Conservation (phyloP, 2,329 filamentous ascomycete genomes). For the Emmonsia crescens region DNA sequence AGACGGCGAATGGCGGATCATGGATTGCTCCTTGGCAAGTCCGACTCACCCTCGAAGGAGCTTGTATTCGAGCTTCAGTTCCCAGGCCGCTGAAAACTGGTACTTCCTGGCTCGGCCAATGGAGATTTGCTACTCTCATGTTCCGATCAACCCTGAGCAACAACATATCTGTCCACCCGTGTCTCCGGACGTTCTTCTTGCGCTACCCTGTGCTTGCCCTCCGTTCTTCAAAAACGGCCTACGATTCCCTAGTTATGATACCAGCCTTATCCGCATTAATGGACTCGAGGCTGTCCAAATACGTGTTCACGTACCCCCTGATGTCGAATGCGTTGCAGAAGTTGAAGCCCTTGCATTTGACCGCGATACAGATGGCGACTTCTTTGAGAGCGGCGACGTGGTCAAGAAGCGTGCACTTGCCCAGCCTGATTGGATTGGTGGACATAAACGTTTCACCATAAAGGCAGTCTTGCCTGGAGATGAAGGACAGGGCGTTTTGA, state of each 20-base stretch:
- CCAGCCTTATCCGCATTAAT: conserved; percentile 72
- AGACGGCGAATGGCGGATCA: conserved; percentile 90
- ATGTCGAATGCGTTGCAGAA: conserved; percentile 86
- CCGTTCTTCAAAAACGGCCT: conserved; percentile 75
- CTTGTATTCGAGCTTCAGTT: conserved; percentile 62
- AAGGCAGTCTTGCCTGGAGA: conserved; percentile 88
- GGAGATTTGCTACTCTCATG: conserved; percentile 91
- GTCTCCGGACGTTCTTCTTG: conserved; percentile 72
- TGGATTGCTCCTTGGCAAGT: conserved; percentile 85
- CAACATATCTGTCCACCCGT: conserved; percentile 89
- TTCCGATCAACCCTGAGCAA: conserved; percentile 75
- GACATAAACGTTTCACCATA: conserved; percentile 81
- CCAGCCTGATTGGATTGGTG: conserved; percentile 82
- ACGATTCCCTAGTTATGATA: conserved; percentile 82
- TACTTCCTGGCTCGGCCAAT: conserved; percentile 87
- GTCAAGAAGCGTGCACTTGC: conserved; percentile 77
- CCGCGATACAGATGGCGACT: conserved; percentile 76
- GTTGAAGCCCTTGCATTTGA: conserved; percentile 75
- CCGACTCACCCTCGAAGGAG: conserved; percentile 76
- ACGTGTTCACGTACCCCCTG: conserved; percentile 73
- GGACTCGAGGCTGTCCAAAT: conserved; percentile 89
- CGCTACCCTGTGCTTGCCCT: conserved; percentile 75
- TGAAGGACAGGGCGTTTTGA: conserved; percentile 76
- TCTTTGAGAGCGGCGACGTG: conserved; percentile 82
- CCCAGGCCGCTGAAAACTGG: conserved; percentile 67